phyloP scores from a whole-genome alignment of 2,329 filamentous ascomycete species.

The Volutella citrinella region DNA sequence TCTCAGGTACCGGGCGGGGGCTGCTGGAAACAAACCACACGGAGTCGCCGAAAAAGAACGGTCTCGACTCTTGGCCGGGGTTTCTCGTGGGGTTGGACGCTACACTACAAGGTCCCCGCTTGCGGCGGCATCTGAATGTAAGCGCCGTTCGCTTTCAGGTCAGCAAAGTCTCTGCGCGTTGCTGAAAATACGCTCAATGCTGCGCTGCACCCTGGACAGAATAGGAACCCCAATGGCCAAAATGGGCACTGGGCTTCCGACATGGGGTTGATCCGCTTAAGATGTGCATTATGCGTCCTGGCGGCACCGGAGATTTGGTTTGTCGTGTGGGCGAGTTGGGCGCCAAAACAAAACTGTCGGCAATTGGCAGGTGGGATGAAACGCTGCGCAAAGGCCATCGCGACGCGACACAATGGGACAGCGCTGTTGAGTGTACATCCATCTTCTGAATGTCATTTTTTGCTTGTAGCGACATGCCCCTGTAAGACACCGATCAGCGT shows the following conservation, averaged over 20 bases:
- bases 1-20: slow-evolving; percentile 26
- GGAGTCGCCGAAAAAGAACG: slow-evolving; percentile 26
- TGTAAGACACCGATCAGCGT: too few species aligned
- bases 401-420: too few species aligned
- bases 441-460: too few species aligned
- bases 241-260: too few species aligned
- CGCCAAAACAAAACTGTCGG: too few species aligned
- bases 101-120: slow-evolving; percentile 13
- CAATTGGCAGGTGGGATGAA: too few species aligned
- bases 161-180: not conserved
- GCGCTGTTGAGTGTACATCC: too few species aligned
- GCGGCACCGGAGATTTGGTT: slow-evolving; percentile 10
- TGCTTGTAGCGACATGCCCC: too few species aligned
- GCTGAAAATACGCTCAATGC: slow-evolving; percentile 5
- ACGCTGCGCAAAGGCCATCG: too few species aligned
- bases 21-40: too few species aligned
- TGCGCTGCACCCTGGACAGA: slow-evolving; percentile 1
- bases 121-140: slow-evolving; percentile 11
- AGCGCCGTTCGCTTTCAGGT: slow-evolving; percentile 5
- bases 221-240: slow-evolving; percentile 1
- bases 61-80: slow-evolving; percentile 22
- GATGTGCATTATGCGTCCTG: slow-evolving; percentile 23
- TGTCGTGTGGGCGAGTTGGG: too few species aligned
- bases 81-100: slow-evolving; percentile 8
- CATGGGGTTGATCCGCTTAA: slow-evolving; percentile 28